A percentile compares a stretch with the other conserved stretches of the same genome.
Evolutionary conservation across 179 eudicot species (phyloP).

Genomic region (Heliamphora pulchella): DNA sequence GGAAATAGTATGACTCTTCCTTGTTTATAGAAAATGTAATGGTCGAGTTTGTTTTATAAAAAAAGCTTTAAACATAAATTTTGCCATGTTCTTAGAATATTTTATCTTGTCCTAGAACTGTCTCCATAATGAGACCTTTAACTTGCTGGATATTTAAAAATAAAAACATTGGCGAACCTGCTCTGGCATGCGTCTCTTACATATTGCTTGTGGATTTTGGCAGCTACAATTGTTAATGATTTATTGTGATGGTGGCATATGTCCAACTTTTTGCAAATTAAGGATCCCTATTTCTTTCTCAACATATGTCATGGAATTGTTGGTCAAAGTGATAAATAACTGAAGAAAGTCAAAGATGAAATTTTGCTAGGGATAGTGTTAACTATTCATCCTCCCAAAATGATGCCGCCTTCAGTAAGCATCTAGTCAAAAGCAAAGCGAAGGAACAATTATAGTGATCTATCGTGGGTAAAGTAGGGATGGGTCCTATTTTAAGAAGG

Average conservation of each 20-base stretch:
- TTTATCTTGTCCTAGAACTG: background rate
- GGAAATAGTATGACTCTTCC: background rate
- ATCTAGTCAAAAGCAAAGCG: background rate
- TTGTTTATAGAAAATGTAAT: background rate
- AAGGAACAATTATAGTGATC: background rate
- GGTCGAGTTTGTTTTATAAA: constrained; percentile 2
- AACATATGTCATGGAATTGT: background rate
- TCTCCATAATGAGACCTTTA: background rate
- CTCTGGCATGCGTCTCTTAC: background rate
- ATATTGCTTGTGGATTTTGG: background rate
- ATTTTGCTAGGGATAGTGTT: background rate
- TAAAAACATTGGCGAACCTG: background rate
- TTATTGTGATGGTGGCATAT: background rate
- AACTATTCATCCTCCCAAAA: background rate
- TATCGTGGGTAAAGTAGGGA: background rate
- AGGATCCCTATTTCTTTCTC: background rate
- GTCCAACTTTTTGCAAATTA: background rate
- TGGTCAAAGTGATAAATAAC: background rate
- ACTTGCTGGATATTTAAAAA: background rate
- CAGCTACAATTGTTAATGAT: background rate
- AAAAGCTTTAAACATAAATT: background rate
- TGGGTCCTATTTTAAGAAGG: too few species aligned
- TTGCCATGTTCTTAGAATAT: background rate
- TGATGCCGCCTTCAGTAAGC: background rate
- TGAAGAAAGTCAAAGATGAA: background rate